Percentiles rank a stretch among this genome's conserved stretches.
Evolutionary conservation across 2,329 filamentous ascomycete species (phyloP).

Genomic region (Pseudocercospora fijiensis): DNA sequence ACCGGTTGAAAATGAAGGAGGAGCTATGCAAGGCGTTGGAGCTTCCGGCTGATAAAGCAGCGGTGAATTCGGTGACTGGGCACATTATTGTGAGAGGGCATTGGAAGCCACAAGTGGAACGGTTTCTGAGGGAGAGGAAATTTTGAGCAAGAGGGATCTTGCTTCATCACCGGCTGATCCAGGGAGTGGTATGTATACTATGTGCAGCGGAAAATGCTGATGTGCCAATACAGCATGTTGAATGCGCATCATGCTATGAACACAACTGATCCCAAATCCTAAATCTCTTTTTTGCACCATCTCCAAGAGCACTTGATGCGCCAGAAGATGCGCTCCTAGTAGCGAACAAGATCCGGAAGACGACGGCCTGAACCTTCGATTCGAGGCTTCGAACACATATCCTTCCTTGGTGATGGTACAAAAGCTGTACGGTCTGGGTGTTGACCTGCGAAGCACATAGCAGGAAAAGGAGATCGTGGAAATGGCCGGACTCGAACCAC

Average conservation of each 20-base stretch:
- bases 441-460: background rate
- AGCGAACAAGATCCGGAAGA: too few relatives aligned
- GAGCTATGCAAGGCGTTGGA: constrained; percentile 62
- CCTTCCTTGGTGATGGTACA: background rate
- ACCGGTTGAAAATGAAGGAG: constrained; percentile 61
- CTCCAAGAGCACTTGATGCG: background rate
- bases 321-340: too few relatives aligned
- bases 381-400: too few relatives aligned
- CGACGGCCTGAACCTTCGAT: too few relatives aligned
- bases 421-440: background rate
- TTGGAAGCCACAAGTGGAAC: constrained; percentile 36
- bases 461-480: background rate
- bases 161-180: background rate
- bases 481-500: background rate
- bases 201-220: background rate
- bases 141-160: constrained; percentile 31
- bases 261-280: background rate
- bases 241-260: background rate
- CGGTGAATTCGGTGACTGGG: constrained; percentile 62
- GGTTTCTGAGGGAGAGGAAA: constrained; percentile 39
- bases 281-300: background rate
- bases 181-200: background rate
- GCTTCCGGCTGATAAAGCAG: constrained; percentile 50
- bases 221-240: background rate
- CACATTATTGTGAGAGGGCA: constrained; percentile 68